Evolutionary conservation across 495 filamentous ascomycete genomes (phyloP).

Genomic region (Penicillium dipodomyicola): DNA sequence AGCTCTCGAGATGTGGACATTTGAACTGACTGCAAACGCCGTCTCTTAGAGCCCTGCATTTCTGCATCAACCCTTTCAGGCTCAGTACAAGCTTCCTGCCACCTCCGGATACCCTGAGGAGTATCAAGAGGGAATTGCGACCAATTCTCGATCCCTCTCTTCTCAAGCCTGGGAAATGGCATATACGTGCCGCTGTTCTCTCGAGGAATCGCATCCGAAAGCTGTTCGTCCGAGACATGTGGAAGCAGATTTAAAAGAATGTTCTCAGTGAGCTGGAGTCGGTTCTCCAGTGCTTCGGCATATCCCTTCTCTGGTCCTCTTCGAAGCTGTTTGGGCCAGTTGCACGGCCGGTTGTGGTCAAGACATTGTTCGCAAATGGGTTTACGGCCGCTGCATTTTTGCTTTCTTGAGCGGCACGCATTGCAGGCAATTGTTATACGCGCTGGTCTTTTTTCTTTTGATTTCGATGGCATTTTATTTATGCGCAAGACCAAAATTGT

Average conservation of each 20-base stretch:
- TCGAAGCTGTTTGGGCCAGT: constrained; percentile 43
- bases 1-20: not conserved
- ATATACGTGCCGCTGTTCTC: constrained; percentile 9
- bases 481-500: not conserved
- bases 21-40: not conserved
- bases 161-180: constrained; percentile 29
- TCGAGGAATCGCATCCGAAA: constrained; percentile 20
- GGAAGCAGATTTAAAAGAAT: constrained; percentile 33
- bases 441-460: constrained; percentile 18
- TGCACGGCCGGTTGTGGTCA: constrained; percentile 34
- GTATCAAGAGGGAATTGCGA: constrained; percentile 36
- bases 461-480: constrained; percentile 7
- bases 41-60: not conserved
- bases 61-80: not conserved
- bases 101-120: constrained; percentile 33
- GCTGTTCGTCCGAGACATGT: constrained; percentile 31
- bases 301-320: constrained; percentile 43
- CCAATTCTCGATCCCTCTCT: constrained; percentile 39
- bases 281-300: constrained; percentile 39
- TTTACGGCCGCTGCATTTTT: constrained; percentile 38
- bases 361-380: constrained; percentile 40
- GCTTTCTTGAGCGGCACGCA: constrained; percentile 39
- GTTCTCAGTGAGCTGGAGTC: constrained; percentile 39
- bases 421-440: constrained; percentile 41
- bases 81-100: constrained; percentile 32